Evolutionary conservation across 2,329 filamentous ascomycete species (phyloP).

Genomic region (Aspergillus aculeatus): DNA sequence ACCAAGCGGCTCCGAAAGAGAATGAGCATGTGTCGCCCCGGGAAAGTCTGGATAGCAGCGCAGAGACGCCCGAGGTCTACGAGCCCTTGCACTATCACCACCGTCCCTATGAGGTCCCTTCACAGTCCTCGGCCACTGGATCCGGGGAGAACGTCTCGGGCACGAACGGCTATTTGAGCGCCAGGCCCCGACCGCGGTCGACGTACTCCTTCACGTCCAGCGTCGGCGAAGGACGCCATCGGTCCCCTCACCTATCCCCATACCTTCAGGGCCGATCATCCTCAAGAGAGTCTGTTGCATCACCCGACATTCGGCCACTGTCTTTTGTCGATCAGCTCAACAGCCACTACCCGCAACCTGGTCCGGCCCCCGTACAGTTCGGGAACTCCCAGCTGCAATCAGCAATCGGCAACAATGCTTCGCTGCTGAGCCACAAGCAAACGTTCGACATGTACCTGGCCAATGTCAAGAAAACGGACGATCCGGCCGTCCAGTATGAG

Average conservation of each 20-base stretch:
- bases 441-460: constrained; percentile 96
- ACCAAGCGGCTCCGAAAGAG: constrained; percentile 23
- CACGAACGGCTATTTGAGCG: constrained; percentile 62
- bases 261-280: constrained; percentile 49
- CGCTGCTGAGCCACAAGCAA: constrained; percentile 84
- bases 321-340: constrained; percentile 64
- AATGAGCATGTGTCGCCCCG: constrained; percentile 35
- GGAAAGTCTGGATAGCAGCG: constrained; percentile 37
- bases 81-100: constrained; percentile 55
- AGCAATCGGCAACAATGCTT: constrained; percentile 83
- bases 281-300: constrained; percentile 51
- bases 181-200: constrained; percentile 67
- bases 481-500: constrained; percentile 87
- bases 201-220: constrained; percentile 75
- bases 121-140: constrained; percentile 30
- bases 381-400: constrained; percentile 79
- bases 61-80: constrained; percentile 37
- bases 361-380: constrained; percentile 61
- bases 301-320: constrained; percentile 57
- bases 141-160: constrained; percentile 50
- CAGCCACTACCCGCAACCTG: constrained; percentile 77
- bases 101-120: constrained; percentile 43
- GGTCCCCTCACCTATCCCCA: constrained; percentile 53
- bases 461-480: constrained; percentile 96
- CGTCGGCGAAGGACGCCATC: constrained; percentile 60